A percentile compares a stretch with the other conserved stretches of the same genome.
Conservation (phyloP, 2,329 filamentous ascomycete genomes). For the Trichoderma sp. region DNA sequence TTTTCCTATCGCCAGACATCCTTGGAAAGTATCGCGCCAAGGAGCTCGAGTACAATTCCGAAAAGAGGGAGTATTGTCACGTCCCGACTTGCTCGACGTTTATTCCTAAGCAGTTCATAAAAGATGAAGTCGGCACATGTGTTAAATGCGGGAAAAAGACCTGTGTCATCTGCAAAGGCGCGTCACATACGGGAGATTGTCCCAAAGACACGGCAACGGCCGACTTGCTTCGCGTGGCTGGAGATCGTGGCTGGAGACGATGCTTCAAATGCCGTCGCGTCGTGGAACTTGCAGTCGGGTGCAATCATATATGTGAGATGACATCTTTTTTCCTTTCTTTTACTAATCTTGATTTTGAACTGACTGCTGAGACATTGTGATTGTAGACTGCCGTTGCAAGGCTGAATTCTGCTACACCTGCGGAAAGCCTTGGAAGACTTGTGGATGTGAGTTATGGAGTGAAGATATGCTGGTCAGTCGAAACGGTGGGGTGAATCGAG, state of each 20-base stretch:
- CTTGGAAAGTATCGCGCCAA: conserved; percentile 42
- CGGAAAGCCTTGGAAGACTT: conserved; percentile 76
- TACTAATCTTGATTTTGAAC: not conserved
- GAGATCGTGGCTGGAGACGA: conserved; percentile 67
- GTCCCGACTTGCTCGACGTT: conserved; percentile 44
- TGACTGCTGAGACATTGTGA: conserved; percentile 26
- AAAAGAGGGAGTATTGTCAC: conserved; percentile 51
- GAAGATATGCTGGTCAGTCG: not conserved
- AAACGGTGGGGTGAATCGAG: not conserved
- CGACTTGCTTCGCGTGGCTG: conserved; percentile 46
- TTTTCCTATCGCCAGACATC: conserved; percentile 37
- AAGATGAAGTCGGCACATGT: conserved; percentile 40
- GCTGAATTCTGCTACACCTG: conserved; percentile 88
- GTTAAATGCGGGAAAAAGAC: conserved; percentile 41
- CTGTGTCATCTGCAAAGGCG: conserved; percentile 49
- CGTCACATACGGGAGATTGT: conserved; percentile 47
- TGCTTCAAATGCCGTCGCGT: conserved; percentile 71
- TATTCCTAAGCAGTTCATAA: conserved; percentile 36
- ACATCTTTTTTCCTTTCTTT: conserved; percentile 19
- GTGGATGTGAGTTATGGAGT: conserved; percentile 54
- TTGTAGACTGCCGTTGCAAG: conserved; percentile 60
- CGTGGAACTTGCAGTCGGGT: conserved; percentile 78
- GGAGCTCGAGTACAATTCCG: conserved; percentile 47
- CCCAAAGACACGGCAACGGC: conserved; percentile 40
- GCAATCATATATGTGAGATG: conserved; percentile 84